A percentile compares a stretch with the other conserved stretches of the same genome.
Conservation (phyloP, 2,329 filamentous ascomycete genomes). For the Colletotrichum shisoi region DNA sequence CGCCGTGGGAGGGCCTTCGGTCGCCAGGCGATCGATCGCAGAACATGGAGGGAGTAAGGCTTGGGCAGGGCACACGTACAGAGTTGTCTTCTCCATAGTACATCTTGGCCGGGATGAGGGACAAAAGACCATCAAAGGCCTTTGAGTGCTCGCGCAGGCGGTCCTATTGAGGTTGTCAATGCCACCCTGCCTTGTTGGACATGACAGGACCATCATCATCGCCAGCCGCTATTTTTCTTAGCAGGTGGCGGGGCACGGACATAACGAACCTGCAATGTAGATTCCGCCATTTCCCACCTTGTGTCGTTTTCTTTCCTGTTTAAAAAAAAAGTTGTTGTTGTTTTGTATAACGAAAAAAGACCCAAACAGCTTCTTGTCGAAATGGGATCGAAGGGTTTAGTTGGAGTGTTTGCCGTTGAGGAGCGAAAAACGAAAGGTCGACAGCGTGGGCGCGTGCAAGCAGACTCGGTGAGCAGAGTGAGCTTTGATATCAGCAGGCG, state of each 20-base stretch:
- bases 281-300: conserved; percentile 52
- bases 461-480: conserved; percentile 27
- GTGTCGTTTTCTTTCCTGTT: not conserved
- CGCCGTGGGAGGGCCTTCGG: not conserved
- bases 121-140: conserved; percentile 86
- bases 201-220: conserved; percentile 27
- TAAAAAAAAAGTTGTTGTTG: not conserved
- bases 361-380: not conserved
- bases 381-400: conserved; percentile 10
- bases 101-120: conserved; percentile 86
- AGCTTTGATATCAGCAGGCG: conserved; percentile 30
- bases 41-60: conserved; percentile 6
- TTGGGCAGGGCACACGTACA: conserved; percentile 62
- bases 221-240: conserved; percentile 20
- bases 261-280: conserved; percentile 58
- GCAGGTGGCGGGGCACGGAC: conserved; percentile 39
- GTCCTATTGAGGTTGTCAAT: conserved; percentile 37
- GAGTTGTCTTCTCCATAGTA: conserved; percentile 88
- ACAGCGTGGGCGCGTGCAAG: conserved; percentile 18
- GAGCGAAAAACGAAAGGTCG: conserved; percentile 4
- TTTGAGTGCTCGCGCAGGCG: conserved; percentile 60
- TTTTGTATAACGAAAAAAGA: not conserved
- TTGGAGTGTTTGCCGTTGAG: not conserved
- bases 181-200: conserved; percentile 1
- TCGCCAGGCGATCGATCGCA: conserved; percentile 8